Conservation (phyloP, 2,329 filamentous ascomycete species). For the Fusarium napiforme region DNA sequence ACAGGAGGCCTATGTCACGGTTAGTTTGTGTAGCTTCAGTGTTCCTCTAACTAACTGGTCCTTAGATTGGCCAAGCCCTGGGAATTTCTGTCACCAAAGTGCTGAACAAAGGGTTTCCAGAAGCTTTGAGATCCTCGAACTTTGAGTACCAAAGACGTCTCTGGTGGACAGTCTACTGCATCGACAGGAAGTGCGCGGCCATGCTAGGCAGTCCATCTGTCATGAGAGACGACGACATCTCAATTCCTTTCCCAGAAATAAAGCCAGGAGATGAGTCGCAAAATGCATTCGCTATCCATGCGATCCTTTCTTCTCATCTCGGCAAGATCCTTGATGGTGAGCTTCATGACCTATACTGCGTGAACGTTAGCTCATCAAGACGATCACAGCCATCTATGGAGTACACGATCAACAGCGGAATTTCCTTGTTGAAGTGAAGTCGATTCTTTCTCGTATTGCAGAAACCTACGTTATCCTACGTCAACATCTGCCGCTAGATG, state of each 20-base stretch:
- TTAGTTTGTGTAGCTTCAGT: not conserved
- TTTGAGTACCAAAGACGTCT: conserved; percentile 30
- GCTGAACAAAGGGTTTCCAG: conserved; percentile 29
- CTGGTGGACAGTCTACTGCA: conserved; percentile 39
- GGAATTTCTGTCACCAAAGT: conserved; percentile 32
- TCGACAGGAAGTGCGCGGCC: conserved; percentile 34
- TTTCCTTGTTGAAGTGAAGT: conserved; percentile 33
- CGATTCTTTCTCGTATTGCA: conserved; percentile 30
- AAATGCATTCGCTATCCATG: conserved; percentile 33
- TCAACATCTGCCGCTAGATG: conserved; percentile 19
- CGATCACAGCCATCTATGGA: conserved; percentile 25
- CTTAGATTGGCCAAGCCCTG: conserved; percentile 31
- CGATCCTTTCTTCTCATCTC: conserved; percentile 29
- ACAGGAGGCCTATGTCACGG: conserved; percentile 35
- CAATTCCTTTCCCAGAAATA: conserved; percentile 28
- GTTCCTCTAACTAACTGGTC: not conserved
- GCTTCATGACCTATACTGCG: not conserved
- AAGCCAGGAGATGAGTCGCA: conserved; percentile 19
- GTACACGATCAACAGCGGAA: conserved; percentile 16
- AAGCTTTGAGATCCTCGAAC: conserved; percentile 23
- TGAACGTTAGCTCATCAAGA: not conserved
- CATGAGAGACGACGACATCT: conserved; percentile 34
- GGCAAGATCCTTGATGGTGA: conserved; percentile 38
- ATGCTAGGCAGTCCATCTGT: conserved; percentile 32
- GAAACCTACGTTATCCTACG: conserved; percentile 23